Conservation (phyloP, 768 basidiomycete species). For the Russula ochroleuca region DNA sequence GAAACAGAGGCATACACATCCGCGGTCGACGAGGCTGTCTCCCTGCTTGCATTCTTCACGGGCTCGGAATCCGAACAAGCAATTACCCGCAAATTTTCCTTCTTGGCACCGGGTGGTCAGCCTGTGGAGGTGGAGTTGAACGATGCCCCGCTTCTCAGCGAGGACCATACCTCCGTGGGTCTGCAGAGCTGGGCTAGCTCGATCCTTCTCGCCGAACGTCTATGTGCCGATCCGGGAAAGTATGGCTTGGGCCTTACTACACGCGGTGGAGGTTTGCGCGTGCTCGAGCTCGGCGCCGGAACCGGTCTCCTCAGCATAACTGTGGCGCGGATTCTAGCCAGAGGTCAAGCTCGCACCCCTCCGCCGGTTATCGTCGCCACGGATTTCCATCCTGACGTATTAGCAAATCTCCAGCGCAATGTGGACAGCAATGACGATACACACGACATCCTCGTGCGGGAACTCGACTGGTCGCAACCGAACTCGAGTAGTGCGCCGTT, state of each 20-base stretch:
- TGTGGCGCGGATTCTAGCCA: slow-evolving; percentile 45
- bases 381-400: slow-evolving; percentile 74
- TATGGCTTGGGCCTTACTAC: slow-evolving; percentile 36
- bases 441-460: slow-evolving; percentile 40
- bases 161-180: slow-evolving; percentile 76
- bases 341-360: slow-evolving; percentile 10
- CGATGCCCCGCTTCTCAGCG: slow-evolving; percentile 58
- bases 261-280: slow-evolving; percentile 15
- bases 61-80: slow-evolving; percentile 40
- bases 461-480: slow-evolving; percentile 65
- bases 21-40: slow-evolving; percentile 54
- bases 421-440: slow-evolving; percentile 47
- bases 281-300: slow-evolving; percentile 83
- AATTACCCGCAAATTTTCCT: slow-evolving; percentile 51
- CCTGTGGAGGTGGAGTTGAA: slow-evolving; percentile 54
- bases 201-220: slow-evolving; percentile 61
- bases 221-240: slow-evolving; percentile 47
- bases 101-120: slow-evolving; percentile 34
- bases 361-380: slow-evolving; percentile 54
- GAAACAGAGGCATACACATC: slow-evolving; percentile 41
- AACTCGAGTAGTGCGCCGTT: slow-evolving; percentile 33
- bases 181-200: slow-evolving; percentile 83
- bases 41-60: slow-evolving; percentile 52
- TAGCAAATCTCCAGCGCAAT: slow-evolving; percentile 62
- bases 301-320: slow-evolving; percentile 80